Conservation (phyloP, 2,329 filamentous ascomycete species). For the Fusarium sambucinum region DNA sequence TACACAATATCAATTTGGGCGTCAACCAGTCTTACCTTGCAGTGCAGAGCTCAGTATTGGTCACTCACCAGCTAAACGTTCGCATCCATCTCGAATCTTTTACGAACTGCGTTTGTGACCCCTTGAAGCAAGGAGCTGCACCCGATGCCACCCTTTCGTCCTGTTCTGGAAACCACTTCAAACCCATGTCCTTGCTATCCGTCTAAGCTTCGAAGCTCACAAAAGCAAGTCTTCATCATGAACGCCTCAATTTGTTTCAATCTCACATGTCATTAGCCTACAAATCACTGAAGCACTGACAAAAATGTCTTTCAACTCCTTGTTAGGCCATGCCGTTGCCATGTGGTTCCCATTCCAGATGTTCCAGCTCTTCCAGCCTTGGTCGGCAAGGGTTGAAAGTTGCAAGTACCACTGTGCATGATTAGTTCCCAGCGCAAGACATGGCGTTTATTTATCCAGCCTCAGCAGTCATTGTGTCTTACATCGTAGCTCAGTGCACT, state of each 20-base stretch:
- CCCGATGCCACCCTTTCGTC: slow-evolving; percentile 24
- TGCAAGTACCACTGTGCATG: neutral
- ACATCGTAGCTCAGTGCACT: neutral
- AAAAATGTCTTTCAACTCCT: neutral
- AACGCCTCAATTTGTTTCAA: slow-evolving; percentile 11
- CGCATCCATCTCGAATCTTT: neutral
- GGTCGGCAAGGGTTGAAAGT: slow-evolving; percentile 3
- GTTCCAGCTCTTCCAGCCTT: slow-evolving; percentile 1
- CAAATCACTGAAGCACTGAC: neutral
- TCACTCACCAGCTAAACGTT: neutral
- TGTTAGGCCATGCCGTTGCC: slow-evolving; percentile 9
- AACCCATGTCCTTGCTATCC: slow-evolving; percentile 47
- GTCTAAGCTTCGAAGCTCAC: slow-evolving; percentile 17
- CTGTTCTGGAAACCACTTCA: slow-evolving; percentile 25
- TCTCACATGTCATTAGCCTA: neutral
- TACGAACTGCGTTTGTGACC: slow-evolving; percentile 1
- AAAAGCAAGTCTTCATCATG: slow-evolving; percentile 25
- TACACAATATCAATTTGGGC: slow-evolving; percentile 11
- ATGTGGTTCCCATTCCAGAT: slow-evolving; percentile 9
- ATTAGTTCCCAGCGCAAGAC: slow-evolving; percentile 15
- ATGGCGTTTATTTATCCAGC: neutral
- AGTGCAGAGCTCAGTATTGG: slow-evolving; percentile 12
- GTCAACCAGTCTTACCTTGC: slow-evolving; percentile 11
- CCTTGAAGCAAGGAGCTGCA: slow-evolving; percentile 30
- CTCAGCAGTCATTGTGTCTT: slow-evolving; percentile 9